A percentile compares a stretch with the other conserved stretches of the same genome.
Evolutionary conservation across 352 stramenopile genomes (phyloP).

Genomic region (Globisporangium alternatum): DNA sequence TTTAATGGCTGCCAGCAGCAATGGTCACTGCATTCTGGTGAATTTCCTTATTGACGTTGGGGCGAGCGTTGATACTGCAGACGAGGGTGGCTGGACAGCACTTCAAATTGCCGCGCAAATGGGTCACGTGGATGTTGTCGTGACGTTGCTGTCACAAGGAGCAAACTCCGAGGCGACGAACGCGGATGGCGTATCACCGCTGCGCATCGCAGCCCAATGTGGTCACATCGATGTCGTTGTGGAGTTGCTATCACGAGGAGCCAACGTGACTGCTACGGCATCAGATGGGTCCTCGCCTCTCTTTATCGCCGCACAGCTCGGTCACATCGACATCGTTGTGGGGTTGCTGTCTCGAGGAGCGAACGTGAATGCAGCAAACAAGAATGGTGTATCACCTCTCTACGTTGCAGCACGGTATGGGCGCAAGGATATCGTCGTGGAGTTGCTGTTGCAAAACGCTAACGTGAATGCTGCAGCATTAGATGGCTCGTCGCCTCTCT

Average conservation of each 20-base stretch:
- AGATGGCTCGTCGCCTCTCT: no score
- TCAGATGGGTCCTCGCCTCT: not conserved
- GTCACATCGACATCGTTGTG: not conserved
- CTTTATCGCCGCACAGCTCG: no score
- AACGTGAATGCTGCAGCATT: no score
- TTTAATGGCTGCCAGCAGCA: no score
- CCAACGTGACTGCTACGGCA: not conserved
- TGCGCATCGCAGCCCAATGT: not conserved
- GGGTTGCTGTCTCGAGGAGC: not conserved
- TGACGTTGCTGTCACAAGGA: no score
- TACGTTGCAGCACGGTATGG: not conserved
- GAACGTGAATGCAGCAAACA: no score
- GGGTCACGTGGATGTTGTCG: no score
- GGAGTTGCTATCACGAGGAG: not conserved
- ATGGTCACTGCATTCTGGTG: no score
- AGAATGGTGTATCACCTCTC: not conserved
- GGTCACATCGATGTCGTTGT: not conserved
- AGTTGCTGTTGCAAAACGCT: not conserved
- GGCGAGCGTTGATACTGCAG: not conserved
- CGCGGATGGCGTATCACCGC: no score
- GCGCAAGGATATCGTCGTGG: not conserved
- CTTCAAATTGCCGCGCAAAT: not conserved
- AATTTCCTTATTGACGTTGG: no score
- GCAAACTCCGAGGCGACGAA: no score
- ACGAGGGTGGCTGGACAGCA: not conserved